Evolutionary conservation across 805 yeast genomes (phyloP).

Genomic region (Tetrapisispora iriomotensis): DNA sequence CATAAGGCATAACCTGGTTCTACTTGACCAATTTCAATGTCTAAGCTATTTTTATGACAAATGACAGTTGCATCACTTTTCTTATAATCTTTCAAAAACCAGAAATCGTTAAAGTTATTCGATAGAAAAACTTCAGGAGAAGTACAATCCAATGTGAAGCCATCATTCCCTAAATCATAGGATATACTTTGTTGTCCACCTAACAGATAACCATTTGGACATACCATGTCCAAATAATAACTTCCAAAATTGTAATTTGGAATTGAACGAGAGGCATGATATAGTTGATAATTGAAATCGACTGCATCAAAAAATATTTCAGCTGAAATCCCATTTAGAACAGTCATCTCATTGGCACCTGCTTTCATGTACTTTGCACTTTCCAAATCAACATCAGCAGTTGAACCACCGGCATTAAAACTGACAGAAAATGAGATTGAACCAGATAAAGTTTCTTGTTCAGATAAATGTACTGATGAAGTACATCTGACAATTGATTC

Average conservation of each 20-base stretch:
- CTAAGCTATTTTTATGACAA: constrained; percentile 20
- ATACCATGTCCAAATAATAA: constrained; percentile 28
- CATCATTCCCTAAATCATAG: constrained; percentile 27
- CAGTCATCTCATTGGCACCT: constrained; percentile 24
- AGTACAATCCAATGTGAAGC: constrained; percentile 30
- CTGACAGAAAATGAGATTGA: constrained; percentile 22
- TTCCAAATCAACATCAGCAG: constrained; percentile 23
- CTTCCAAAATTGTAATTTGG: constrained; percentile 25
- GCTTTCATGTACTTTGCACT: constrained; percentile 23
- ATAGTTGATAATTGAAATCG: constrained; percentile 11
- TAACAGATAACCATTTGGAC: constrained; percentile 24
- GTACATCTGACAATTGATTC: constrained; percentile 26
- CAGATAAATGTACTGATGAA: constrained; percentile 14
- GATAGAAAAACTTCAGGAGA: constrained; percentile 17
- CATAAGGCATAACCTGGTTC: constrained; percentile 24
- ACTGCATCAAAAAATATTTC: constrained; percentile 22
- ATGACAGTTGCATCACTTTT: constrained; percentile 9
- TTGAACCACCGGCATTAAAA: constrained; percentile 31
- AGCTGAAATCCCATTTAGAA: constrained; percentile 20
- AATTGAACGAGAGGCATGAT: constrained; percentile 25
- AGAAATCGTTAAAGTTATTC: constrained; percentile 29
- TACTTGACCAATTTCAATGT: constrained; percentile 13
- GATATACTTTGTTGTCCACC: constrained; percentile 22
- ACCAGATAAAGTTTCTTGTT: constrained; percentile 20
- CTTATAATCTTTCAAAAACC: constrained; percentile 20